Conservation (phyloP, 2,329 filamentous ascomycete genomes). For the Penicillium capsulatum region DNA sequence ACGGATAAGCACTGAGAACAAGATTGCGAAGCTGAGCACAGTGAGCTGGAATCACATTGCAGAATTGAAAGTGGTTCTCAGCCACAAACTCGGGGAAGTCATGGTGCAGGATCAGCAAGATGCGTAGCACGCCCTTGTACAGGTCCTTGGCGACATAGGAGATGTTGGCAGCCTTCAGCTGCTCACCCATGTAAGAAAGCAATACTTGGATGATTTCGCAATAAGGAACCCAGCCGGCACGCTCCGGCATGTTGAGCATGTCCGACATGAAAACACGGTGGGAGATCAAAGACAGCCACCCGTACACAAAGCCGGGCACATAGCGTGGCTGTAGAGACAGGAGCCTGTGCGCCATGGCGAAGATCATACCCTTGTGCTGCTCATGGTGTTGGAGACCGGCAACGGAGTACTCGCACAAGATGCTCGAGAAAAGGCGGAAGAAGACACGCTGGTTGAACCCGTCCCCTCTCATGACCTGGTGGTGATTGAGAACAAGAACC, state of each 20-base stretch:
- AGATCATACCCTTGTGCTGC: constrained; percentile 64
- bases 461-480: constrained; percentile 75
- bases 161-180: constrained; percentile 69
- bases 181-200: constrained; percentile 69
- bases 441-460: constrained; percentile 84
- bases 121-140: constrained; percentile 77
- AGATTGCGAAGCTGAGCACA: constrained; percentile 86
- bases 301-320: constrained; percentile 78
- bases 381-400: constrained; percentile 57
- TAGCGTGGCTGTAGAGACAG: constrained; percentile 69
- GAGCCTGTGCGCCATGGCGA: constrained; percentile 68
- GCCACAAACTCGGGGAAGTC: constrained; percentile 92
- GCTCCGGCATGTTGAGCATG: constrained; percentile 64
- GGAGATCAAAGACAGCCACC: constrained; percentile 76
- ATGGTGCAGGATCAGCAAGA: constrained; percentile 81
- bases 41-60: constrained; percentile 73
- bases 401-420: constrained; percentile 69
- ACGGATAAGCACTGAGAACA: constrained; percentile 74
- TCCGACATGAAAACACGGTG: constrained; percentile 81
- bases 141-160: constrained; percentile 71
- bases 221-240: constrained; percentile 71
- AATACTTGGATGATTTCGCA: constrained; percentile 69
- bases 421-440: constrained; percentile 79
- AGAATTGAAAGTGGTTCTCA: constrained; percentile 78
- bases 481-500: constrained; percentile 76